phyloP scores from a whole-genome alignment of 176 grass and related monocot species.

The Carex kokanica region DNA sequence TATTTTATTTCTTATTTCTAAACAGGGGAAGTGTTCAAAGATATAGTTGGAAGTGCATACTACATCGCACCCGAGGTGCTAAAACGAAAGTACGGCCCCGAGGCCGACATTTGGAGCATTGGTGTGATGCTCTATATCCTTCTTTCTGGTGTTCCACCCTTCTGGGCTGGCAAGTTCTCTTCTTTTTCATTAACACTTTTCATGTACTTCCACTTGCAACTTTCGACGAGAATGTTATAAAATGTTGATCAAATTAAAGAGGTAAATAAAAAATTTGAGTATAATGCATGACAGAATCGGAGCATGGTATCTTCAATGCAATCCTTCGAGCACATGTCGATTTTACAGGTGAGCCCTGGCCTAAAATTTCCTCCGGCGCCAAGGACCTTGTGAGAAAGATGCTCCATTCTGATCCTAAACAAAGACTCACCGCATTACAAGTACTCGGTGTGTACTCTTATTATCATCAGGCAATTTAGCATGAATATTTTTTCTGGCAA shows the following conservation, averaged over 20 bases:
- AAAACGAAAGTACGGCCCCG: slow-evolving; percentile 65
- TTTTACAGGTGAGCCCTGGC: slow-evolving; percentile 74
- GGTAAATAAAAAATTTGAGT: not conserved
- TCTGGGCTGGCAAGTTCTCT: slow-evolving; percentile 68
- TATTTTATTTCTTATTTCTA: not conserved
- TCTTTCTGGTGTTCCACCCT: slow-evolving; percentile 75
- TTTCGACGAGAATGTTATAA: not conserved
- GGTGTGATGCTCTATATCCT: slow-evolving; percentile 84
- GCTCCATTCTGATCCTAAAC: slow-evolving; percentile 61
- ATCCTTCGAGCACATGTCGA: slow-evolving; percentile 70
- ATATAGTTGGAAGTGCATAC: slow-evolving; percentile 88
- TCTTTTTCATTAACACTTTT: slow-evolving; percentile 5
- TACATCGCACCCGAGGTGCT: slow-evolving; percentile 88
- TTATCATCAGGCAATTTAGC: not conserved
- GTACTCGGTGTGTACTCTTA: slow-evolving; percentile 51
- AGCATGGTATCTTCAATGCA: slow-evolving; percentile 79
- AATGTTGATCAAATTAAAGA: not conserved
- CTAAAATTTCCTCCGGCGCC: slow-evolving; percentile 50
- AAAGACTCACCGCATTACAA: slow-evolving; percentile 65
- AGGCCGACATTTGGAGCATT: slow-evolving; percentile 83
- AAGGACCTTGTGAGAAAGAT: slow-evolving; percentile 90
- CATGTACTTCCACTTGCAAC: not conserved
- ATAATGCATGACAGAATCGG: slow-evolving; percentile 47
- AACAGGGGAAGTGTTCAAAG: slow-evolving; percentile 83
- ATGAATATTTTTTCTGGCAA: not conserved